These are phyloP conservation scores for Solanum chmielewskii DNA, from an alignment of 257 asterid genomes.

Conservation along the genomic window DNA sequence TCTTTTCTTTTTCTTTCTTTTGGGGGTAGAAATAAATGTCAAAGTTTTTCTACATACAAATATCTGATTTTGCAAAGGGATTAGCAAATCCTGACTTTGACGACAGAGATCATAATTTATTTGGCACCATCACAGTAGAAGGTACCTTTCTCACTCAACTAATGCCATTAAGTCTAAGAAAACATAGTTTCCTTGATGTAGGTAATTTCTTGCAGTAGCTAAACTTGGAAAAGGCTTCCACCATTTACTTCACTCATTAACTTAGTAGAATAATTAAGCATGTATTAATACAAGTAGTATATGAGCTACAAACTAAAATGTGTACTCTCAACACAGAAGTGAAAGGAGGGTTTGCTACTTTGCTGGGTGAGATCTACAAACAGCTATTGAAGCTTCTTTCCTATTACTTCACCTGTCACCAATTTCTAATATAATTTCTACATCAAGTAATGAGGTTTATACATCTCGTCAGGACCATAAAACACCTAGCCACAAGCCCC, in stretches of 20 bases:
- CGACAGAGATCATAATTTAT: neutral
- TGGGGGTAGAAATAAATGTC: too few relatives aligned
- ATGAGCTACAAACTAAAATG: neutral
- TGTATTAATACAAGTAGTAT: neutral
- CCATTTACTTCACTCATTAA: neutral
- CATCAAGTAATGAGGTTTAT: neutral
- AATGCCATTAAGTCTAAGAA: neutral
- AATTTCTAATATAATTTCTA: neutral
- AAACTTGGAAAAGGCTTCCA: neutral
- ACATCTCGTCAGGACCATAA: neutral
- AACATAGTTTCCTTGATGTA: neutral
- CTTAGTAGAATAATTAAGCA: neutral
- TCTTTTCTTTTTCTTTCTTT: neutral
- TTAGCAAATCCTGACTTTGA: neutral
- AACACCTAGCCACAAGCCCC: neutral
- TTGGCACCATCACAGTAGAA: neutral
- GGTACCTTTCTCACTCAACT: neutral
- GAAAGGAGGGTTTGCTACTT: neutral
- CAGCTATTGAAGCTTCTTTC: neutral
- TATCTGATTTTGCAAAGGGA: too few relatives aligned
- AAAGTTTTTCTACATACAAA: too few relatives aligned
- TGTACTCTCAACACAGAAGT: neutral
- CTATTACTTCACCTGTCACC: neutral
- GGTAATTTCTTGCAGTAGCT: neutral
- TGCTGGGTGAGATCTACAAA: neutral